A percentile compares a stretch with the other conserved stretches of the same genome.
phyloP scores from a whole-genome alignment of 768 basidiomycete species.

The Leucosporidium scottii region DNA sequence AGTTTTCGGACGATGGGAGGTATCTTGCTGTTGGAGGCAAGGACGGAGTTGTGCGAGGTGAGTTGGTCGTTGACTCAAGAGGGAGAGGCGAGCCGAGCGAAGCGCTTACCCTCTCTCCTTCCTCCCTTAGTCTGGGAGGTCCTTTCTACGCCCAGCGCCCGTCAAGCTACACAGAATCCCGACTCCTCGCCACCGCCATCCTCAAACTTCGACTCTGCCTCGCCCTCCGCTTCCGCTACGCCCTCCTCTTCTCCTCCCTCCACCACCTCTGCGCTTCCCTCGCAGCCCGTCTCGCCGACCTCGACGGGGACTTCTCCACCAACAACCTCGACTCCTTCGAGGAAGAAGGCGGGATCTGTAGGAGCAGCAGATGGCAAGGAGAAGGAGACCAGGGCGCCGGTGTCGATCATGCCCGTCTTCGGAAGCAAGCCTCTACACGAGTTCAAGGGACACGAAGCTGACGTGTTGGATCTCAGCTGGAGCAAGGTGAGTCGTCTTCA shows the following conservation, averaged over 20 bases:
- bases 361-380: background rate
- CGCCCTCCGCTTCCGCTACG: background rate
- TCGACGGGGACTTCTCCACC: background rate
- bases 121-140: constrained; percentile 36
- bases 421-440: constrained; percentile 29
- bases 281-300: background rate
- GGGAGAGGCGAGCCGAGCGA: background rate
- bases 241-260: background rate
- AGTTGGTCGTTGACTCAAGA: background rate
- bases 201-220: background rate
- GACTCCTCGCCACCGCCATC: background rate
- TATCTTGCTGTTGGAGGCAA: constrained; percentile 38
- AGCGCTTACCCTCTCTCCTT: background rate
- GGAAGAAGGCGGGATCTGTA: background rate
- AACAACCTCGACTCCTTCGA: background rate
- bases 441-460: constrained; percentile 36
- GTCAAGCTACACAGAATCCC: background rate
- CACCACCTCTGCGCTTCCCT: background rate
- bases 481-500: constrained; percentile 31
- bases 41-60: constrained; percentile 37
- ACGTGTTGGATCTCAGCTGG: constrained; percentile 38
- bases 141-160: constrained; percentile 16
- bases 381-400: background rate
- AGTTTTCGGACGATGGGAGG: constrained; percentile 35
- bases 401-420: constrained; percentile 29